Conservation (phyloP, 1,284 basidiomycete genomes). For the Agroathelia rolfsii region DNA sequence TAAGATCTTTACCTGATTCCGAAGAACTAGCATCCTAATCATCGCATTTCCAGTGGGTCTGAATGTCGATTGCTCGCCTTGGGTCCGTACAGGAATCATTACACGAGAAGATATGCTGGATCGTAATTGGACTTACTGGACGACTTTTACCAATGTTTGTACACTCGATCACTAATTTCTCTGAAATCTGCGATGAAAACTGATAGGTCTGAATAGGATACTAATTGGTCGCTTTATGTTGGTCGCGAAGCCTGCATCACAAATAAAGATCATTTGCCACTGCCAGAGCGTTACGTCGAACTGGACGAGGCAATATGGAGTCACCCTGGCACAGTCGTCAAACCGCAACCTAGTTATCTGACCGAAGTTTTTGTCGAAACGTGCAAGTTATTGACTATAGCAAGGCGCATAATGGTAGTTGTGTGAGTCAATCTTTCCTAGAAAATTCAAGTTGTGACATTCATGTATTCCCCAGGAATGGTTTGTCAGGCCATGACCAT, state of each 20-base stretch:
- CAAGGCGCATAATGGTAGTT: constrained; percentile 45
- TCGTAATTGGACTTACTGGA: constrained; percentile 48
- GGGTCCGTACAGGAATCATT: constrained; percentile 42
- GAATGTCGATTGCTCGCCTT: constrained; percentile 43
- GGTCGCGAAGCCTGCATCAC: constrained; percentile 45
- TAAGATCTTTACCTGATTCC: constrained; percentile 11
- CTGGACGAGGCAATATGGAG: constrained; percentile 36
- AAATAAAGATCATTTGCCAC: constrained; percentile 25
- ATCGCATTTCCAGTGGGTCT: constrained; percentile 35
- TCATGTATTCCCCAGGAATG: constrained; percentile 31
- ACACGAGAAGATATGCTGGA: constrained; percentile 40
- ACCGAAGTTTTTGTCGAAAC: constrained; percentile 45
- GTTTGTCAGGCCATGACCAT: constrained; percentile 28
- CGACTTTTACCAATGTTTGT: constrained; percentile 37
- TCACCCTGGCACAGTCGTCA: constrained; percentile 27
- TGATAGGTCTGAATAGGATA: constrained; percentile 27
- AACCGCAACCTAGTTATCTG: constrained; percentile 35
- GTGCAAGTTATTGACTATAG: constrained; percentile 44
- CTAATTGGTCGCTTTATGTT: constrained; percentile 50
- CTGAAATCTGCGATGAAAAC: constrained; percentile 1
- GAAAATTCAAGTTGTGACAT: too few species aligned
- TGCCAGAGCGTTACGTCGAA: constrained; percentile 35
- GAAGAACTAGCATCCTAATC: constrained; percentile 2
- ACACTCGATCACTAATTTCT: too few species aligned
- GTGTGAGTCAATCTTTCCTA: too few species aligned